These are phyloP conservation scores for Ceratocystis cubensis DNA, from an alignment of 2,329 filamentous ascomycete genomes.

Conservation along the genomic window DNA sequence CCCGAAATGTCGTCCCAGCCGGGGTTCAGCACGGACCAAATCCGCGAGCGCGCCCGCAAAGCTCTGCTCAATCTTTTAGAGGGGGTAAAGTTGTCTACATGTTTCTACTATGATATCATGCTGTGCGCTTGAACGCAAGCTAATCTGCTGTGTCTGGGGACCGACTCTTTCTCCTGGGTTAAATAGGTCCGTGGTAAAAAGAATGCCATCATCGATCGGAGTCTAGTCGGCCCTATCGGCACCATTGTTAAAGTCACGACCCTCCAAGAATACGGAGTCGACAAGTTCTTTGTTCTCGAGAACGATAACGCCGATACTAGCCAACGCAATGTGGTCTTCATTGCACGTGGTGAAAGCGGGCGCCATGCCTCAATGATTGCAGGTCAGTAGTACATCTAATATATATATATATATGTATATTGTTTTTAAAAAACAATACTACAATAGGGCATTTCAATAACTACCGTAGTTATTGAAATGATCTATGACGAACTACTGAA, in stretches of 20 bases:
- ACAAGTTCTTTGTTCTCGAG: slow-evolving; percentile 94
- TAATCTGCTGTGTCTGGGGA: neutral
- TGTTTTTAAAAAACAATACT: neutral
- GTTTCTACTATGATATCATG: slow-evolving; percentile 11
- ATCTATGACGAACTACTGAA: neutral
- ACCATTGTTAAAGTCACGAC: slow-evolving; percentile 91
- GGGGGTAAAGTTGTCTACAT: slow-evolving; percentile 53
- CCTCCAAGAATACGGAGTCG: slow-evolving; percentile 91
- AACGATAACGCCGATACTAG: slow-evolving; percentile 90
- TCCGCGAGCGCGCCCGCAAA: slow-evolving; percentile 71
- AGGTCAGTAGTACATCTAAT: slow-evolving; percentile 46
- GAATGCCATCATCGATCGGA: slow-evolving; percentile 87
- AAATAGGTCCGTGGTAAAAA: slow-evolving; percentile 91
- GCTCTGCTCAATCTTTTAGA: slow-evolving; percentile 85
- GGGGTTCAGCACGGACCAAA: slow-evolving; percentile 61
- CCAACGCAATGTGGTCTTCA: slow-evolving; percentile 89
- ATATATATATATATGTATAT: neutral
- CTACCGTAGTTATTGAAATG: neutral
- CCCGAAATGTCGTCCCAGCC: slow-evolving; percentile 55
- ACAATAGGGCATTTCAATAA: neutral
- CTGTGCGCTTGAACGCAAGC: neutral
- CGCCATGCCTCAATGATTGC: slow-evolving; percentile 75
- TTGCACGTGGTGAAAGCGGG: slow-evolving; percentile 80
- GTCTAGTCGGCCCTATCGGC: slow-evolving; percentile 77
- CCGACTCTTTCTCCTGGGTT: neutral